phyloP scores from a whole-genome alignment of 306 rosid species.

The Clitoria ternatea region DNA sequence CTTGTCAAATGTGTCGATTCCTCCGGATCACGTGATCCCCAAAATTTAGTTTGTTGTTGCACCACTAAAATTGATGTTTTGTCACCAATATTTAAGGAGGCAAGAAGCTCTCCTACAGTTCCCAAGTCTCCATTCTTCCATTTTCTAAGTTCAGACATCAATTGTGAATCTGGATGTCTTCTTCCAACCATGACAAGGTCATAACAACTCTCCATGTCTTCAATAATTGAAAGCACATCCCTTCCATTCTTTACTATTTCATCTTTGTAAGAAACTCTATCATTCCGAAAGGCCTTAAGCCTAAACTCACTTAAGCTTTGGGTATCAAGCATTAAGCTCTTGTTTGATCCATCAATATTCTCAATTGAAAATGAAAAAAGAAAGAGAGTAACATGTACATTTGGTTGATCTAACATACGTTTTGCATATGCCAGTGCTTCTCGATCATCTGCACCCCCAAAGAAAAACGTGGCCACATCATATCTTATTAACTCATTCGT shows the following conservation, averaged over 20 bases:
- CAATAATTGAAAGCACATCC: constrained; percentile 35
- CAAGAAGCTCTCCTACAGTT: constrained; percentile 52
- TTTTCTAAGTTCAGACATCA: constrained; percentile 43
- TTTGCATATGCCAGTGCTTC: constrained; percentile 57
- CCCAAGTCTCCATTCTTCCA: constrained; percentile 55
- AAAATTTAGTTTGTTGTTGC: constrained; percentile 58
- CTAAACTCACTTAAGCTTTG: constrained; percentile 47
- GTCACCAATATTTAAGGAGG: constrained; percentile 31
- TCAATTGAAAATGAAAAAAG: constrained; percentile 38
- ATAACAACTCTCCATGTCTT: constrained; percentile 32
- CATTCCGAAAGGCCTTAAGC: constrained; percentile 46
- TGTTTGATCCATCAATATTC: constrained; percentile 44
- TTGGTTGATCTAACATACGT: constrained; percentile 47
- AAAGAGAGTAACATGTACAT: constrained; percentile 42
- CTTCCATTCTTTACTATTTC: constrained; percentile 21
- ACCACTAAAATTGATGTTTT: constrained; percentile 54
- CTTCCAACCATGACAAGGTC: constrained; percentile 66
- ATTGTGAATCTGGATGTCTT: constrained; percentile 46
- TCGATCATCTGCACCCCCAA: constrained; percentile 72
- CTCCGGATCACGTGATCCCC: constrained; percentile 67
- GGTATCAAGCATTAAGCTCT: constrained; percentile 53
- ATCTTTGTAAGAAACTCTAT: constrained; percentile 44
- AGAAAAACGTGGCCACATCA: constrained; percentile 52
- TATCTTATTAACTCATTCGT: constrained; percentile 8
- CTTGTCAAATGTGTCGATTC: constrained; percentile 42